phyloP scores from a whole-genome alignment of 2,329 filamentous ascomycete species.

The Conoideocrella luteorostrata region DNA sequence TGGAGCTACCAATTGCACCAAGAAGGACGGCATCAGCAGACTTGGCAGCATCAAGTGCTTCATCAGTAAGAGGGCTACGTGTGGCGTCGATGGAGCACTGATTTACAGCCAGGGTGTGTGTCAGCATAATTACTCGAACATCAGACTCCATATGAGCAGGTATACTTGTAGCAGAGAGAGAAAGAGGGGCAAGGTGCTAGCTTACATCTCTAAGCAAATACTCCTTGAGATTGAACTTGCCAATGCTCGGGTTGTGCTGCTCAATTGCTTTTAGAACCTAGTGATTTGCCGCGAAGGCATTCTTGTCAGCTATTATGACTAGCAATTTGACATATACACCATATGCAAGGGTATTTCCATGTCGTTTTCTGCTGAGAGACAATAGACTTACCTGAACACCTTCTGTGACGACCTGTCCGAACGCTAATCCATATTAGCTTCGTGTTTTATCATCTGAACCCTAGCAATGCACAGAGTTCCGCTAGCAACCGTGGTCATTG shows the following conservation, averaged over 20 bases:
- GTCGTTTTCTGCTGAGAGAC: no score
- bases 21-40: conserved; percentile 83
- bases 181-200: no score
- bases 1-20: conserved; percentile 87
- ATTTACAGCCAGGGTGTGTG: not conserved
- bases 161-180: conserved; percentile 10
- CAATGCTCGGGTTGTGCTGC: conserved; percentile 57
- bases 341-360: no score
- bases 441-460: conserved; percentile 12
- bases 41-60: conserved; percentile 77
- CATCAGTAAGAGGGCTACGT: conserved; percentile 72
- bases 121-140: conserved; percentile 4
- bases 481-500: no score
- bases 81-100: conserved; percentile 84
- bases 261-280: conserved; percentile 78
- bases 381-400: conserved; percentile 63
- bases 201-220: conserved; percentile 84
- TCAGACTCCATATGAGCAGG: not conserved
- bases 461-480: conserved; percentile 10
- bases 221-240: conserved; percentile 79
- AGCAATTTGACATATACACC: no score
- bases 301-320: no score
- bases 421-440: conserved; percentile 14
- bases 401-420: conserved; percentile 64
- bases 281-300: no score